Evolutionary conservation across 441 rosid genomes (phyloP).

Genomic region (Mallotus repandus): DNA sequence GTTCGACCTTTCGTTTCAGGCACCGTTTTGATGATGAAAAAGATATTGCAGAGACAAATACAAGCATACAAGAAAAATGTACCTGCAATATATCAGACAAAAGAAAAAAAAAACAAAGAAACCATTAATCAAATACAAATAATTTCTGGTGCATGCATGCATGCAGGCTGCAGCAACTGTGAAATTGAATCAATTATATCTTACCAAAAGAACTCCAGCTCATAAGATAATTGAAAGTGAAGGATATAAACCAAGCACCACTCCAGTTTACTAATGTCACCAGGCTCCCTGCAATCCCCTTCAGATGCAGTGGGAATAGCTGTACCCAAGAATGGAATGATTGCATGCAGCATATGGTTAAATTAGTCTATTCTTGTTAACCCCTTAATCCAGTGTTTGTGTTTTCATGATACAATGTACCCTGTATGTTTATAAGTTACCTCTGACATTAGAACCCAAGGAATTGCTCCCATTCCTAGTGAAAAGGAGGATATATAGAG

Average conservation of each 20-base stretch:
- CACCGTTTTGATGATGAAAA: constrained; percentile 52
- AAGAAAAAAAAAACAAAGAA: neutral
- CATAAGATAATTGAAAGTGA: constrained; percentile 60
- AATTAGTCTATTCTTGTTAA: too few species aligned
- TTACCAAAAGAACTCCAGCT: constrained; percentile 58
- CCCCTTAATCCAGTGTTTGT: too few species aligned
- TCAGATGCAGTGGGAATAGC: constrained; percentile 65
- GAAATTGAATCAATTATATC: neutral
- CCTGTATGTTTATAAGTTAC: too few species aligned
- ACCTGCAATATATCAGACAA: constrained; percentile 32
- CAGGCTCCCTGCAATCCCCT: constrained; percentile 65
- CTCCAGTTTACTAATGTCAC: constrained; percentile 56
- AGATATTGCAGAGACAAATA: constrained; percentile 38
- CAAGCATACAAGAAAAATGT: constrained; percentile 49
- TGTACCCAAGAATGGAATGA: constrained; percentile 12
- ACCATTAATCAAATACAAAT: neutral
- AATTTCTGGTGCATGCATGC: neutral
- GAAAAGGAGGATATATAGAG: constrained; percentile 79
- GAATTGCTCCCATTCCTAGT: constrained; percentile 93
- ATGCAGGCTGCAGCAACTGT: neutral
- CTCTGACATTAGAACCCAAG: constrained; percentile 98
- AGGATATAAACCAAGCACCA: constrained; percentile 58
- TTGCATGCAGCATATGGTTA: too few species aligned
- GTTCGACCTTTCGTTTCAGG: constrained; percentile 75
- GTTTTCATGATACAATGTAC: too few species aligned